A percentile compares a stretch with the other conserved stretches of the same genome.
Conservation (phyloP, 768 basidiomycete genomes). For the Solioccasus polychromus region DNA sequence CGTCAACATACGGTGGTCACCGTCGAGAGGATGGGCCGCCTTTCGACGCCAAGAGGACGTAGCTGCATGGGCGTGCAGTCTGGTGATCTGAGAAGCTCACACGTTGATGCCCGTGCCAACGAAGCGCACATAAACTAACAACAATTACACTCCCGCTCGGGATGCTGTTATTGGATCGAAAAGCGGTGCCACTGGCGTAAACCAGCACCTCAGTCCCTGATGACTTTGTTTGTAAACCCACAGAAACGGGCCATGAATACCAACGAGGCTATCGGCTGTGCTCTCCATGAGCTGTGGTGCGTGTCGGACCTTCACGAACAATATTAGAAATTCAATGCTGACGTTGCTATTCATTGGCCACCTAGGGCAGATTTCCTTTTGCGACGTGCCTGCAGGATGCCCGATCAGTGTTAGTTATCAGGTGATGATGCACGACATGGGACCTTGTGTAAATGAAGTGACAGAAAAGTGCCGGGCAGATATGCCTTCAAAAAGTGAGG, state of each 20-base stretch:
- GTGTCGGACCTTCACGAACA: slow-evolving; percentile 18
- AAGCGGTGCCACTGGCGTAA: slow-evolving; percentile 18
- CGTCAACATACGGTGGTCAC: too few species aligned
- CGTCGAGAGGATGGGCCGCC: slow-evolving; percentile 2
- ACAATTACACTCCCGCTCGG: slow-evolving; percentile 15
- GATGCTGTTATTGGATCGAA: slow-evolving; percentile 30
- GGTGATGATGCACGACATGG: slow-evolving; percentile 13
- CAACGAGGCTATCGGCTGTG: slow-evolving; percentile 29
- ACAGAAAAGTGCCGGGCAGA: slow-evolving; percentile 16
- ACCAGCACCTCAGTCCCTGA: slow-evolving; percentile 21
- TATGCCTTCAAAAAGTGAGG: slow-evolving; percentile 9
- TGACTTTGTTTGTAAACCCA: slow-evolving; percentile 14
- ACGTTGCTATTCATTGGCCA: slow-evolving; percentile 15
- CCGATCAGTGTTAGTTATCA: slow-evolving; percentile 24
- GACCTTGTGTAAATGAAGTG: slow-evolving; percentile 18
- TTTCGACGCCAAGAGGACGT: slow-evolving; percentile 12
- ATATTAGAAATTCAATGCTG: slow-evolving; percentile 20
- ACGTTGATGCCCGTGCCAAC: slow-evolving; percentile 26
- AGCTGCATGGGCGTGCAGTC: slow-evolving; percentile 15
- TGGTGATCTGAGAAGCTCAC: slow-evolving; percentile 14
- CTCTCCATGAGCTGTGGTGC: slow-evolving; percentile 7
- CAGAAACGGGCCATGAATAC: slow-evolving; percentile 9
- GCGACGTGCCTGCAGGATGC: slow-evolving; percentile 18
- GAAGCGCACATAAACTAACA: slow-evolving; percentile 18
- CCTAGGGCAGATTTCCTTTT: slow-evolving; percentile 23